Conservation (phyloP, 129 eudicot genomes). For the Lactuca sativa region DNA sequence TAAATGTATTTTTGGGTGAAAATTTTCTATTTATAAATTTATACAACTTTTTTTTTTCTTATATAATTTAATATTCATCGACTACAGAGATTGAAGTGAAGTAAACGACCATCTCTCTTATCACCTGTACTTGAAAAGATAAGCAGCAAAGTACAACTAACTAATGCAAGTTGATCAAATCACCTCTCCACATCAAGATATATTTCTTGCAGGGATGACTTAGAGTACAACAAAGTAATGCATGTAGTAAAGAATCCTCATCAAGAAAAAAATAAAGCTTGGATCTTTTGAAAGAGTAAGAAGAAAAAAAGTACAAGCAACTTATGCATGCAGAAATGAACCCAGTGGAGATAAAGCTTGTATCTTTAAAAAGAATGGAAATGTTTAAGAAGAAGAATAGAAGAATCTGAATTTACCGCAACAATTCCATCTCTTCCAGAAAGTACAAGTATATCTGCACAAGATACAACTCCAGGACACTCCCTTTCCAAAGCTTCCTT, state of each 20-base stretch:
- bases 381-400: not conserved
- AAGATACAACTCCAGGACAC: conserved; percentile 98
- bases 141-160: conserved; percentile 5
- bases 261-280: not conserved
- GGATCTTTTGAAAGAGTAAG: not conserved
- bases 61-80: no score
- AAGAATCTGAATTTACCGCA: conserved; percentile 45
- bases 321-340: conserved; percentile 18
- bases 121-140: not conserved
- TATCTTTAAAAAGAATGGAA: not conserved
- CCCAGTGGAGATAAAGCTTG: not conserved
- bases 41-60: no score
- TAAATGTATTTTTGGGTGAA: not conserved
- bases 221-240: conserved; percentile 17
- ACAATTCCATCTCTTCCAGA: conserved; percentile 96
- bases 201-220: conserved; percentile 17
- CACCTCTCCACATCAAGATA: conserved; percentile 6
- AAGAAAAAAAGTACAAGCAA: not conserved
- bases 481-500: conserved; percentile 97
- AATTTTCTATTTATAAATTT: no score
- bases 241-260: conserved; percentile 7
- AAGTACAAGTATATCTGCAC: conserved; percentile 92
- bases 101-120: no score
- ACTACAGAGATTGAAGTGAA: no score
- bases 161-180: conserved; percentile 6